phyloP scores from a whole-genome alignment of 306 rosid genomes.

The Castanopsis chinensis region DNA sequence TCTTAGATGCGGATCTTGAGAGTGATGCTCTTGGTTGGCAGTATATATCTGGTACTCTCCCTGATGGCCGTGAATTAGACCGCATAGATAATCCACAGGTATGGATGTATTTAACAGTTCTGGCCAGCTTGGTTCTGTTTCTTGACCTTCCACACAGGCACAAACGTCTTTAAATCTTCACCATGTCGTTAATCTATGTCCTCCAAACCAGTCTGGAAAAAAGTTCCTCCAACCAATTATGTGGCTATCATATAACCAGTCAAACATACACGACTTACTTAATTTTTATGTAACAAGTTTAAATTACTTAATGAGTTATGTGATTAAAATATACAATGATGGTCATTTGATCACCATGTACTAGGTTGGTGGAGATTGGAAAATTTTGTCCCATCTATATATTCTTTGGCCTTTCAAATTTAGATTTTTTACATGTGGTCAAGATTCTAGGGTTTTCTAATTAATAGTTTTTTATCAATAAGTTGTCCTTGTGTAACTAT shows the following conservation, averaged over 20 bases:
- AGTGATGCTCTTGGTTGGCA: slow-evolving; percentile 99
- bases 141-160: slow-evolving; percentile 1
- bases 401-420: background rate
- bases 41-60: slow-evolving; percentile 84
- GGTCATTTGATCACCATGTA: too few species aligned
- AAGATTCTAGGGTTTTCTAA: background rate
- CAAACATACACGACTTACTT: too few species aligned
- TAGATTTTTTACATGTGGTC: background rate
- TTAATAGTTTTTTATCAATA: background rate
- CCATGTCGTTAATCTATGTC: background rate
- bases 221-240: too few species aligned
- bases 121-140: slow-evolving; percentile 2
- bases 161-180: slow-evolving; percentile 8
- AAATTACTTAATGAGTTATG: too few species aligned
- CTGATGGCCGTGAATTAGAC: slow-evolving; percentile 87
- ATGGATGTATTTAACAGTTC: slow-evolving; percentile 5
- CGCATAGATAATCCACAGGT: slow-evolving; percentile 99
- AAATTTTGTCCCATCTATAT: background rate
- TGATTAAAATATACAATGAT: too few species aligned
- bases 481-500: background rate
- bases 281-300: too few species aligned
- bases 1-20: slow-evolving; percentile 93
- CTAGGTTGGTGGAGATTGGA: too few species aligned
- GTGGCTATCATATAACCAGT: too few species aligned
- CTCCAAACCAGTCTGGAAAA: too few species aligned